These are phyloP conservation scores for Aspergillus chevalieri DNA, from an alignment of 2,329 filamentous ascomycete genomes.

Conservation along the genomic window DNA sequence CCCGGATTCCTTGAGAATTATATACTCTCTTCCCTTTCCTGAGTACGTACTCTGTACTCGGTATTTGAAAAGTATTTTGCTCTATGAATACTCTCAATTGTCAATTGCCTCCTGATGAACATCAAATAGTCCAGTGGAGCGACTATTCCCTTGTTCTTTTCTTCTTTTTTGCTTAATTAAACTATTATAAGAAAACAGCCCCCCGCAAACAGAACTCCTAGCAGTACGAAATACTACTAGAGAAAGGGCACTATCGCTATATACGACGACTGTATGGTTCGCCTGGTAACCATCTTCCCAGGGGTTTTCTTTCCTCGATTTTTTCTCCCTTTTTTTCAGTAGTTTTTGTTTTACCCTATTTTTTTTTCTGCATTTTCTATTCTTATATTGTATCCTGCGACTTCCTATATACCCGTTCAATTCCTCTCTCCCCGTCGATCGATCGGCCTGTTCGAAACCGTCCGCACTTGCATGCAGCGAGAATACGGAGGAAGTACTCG, in stretches of 20 bases:
- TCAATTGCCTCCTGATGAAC: not conserved
- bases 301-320: conserved; percentile 3
- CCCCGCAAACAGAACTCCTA: not conserved
- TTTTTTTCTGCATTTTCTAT: not conserved
- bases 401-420: not conserved
- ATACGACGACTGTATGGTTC: conserved; percentile 11
- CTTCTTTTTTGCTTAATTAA: not conserved
- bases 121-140: not conserved
- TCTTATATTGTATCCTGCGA: not conserved
- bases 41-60: not conserved
- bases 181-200: not conserved
- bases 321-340: conserved; percentile 1
- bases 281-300: conserved; percentile 26
- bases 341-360: conserved; percentile 6
- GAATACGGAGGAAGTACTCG: too few relatives aligned
- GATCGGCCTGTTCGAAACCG: too few relatives aligned
- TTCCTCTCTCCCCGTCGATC: not conserved
- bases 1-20: not conserved
- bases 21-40: not conserved
- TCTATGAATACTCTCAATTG: too few relatives aligned
- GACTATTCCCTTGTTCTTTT: not conserved
- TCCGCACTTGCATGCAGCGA: too few relatives aligned
- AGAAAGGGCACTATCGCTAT: not conserved
- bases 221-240: not conserved
- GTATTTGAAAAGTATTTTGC: not conserved